These are phyloP conservation scores for Kodamaea neixiangensis DNA, from an alignment of 805 yeast species.

Conservation along the genomic window DNA sequence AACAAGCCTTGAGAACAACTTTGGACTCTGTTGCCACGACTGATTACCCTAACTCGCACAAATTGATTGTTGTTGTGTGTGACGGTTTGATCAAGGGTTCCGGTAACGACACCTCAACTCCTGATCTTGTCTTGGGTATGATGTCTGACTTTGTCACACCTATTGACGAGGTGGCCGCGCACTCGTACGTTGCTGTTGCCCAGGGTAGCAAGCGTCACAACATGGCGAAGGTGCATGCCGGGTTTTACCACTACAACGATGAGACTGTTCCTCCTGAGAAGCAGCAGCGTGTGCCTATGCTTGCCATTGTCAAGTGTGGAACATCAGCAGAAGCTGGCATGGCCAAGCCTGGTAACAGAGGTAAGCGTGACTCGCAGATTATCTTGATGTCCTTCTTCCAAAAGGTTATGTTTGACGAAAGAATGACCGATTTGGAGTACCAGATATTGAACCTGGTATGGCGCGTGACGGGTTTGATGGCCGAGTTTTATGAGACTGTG, in stretches of 20 bases:
- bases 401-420: slow-evolving; percentile 83
- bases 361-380: slow-evolving; percentile 93
- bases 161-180: slow-evolving; percentile 72
- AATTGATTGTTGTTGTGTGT: slow-evolving; percentile 79
- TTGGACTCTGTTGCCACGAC: slow-evolving; percentile 93
- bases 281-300: slow-evolving; percentile 82
- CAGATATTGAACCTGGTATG: slow-evolving; percentile 75
- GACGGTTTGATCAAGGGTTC: slow-evolving; percentile 96
- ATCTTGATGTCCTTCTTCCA: slow-evolving; percentile 89
- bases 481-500: slow-evolving; percentile 77
- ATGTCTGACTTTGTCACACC: slow-evolving; percentile 72
- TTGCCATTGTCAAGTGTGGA: slow-evolving; percentile 84
- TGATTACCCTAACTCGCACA: slow-evolving; percentile 94
- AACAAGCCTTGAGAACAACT: slow-evolving; percentile 80
- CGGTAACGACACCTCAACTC: slow-evolving; percentile 85
- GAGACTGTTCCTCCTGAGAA: slow-evolving; percentile 72
- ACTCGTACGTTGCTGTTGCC: slow-evolving; percentile 94
- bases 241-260: slow-evolving; percentile 86
- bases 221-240: slow-evolving; percentile 96
- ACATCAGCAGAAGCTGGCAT: slow-evolving; percentile 74
- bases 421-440: slow-evolving; percentile 89
- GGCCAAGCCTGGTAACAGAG: slow-evolving; percentile 84
- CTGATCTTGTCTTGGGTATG: slow-evolving; percentile 85
- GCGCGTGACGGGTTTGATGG: slow-evolving; percentile 82
- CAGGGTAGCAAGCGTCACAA: slow-evolving; percentile 93